Evolutionary conservation across 2,329 filamentous ascomycete genomes (phyloP), one percentile per base, ranked within the genome.

Genomic region (Trichoderma arundinaceum): DNA sequence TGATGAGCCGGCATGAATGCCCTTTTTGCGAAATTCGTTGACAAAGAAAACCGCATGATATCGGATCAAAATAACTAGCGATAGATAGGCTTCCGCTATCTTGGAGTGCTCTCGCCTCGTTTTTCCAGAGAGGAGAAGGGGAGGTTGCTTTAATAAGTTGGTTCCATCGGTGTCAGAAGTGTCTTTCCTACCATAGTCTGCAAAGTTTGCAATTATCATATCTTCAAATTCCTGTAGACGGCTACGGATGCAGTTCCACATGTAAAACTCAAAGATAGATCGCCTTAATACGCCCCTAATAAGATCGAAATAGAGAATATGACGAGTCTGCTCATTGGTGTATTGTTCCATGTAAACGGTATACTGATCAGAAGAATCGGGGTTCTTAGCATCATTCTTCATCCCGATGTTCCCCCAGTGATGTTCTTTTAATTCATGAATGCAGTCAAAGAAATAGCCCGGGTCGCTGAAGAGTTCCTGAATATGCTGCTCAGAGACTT

Each of bases 11-110:
- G 67, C 70, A 22, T 73, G 71, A 13, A 72, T 68, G 5, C 66
- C 66, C 54, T 70, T 68, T n/a, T 68, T 69, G 10, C 71, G 66
- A 19, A 73, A 73, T 19, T 71, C 68, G 39, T 67, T 66, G 13
- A 72, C 38, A 22, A 68, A 71, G 32, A 71, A 71, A 12, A 64
- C 32, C 1, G 69, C 71, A 9, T 66, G 64, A 15, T 70, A 67
- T 33, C 69, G 58, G 15, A 73, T 33, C 10, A 69, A 17, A 7
- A 46, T 12, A 8, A 65, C 57, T 3, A 67, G 8, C 2, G 57
- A 41, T 3, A 60, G 13, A 41, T 35, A 33, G 10, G 46, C 33
- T 9, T 41, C 52, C 15, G 52, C 35, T 4, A 54, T 7, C 8
- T 1, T 8, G 17, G 6, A 3, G 13, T 54, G 35, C 13, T 41